Percentiles rank a stretch among this genome's conserved stretches.
Evolutionary conservation across 148 eudicot species (phyloP).

Genomic region (Chenopodium suecicum): DNA sequence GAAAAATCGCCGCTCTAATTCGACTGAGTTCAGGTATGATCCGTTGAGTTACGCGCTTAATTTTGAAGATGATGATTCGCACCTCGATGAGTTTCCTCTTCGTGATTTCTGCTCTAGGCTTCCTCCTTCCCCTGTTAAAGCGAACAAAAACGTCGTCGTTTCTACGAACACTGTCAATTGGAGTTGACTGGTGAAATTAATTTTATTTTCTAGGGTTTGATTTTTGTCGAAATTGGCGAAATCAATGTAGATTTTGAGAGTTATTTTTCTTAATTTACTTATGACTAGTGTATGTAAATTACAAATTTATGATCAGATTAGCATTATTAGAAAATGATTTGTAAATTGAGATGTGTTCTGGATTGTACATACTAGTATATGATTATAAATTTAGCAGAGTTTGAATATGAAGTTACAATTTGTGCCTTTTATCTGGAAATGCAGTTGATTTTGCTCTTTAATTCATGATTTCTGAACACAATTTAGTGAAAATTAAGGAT

Average conservation of each 20-base stretch:
- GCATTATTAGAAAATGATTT: neutral
- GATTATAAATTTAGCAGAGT: neutral
- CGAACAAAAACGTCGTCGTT: constrained; percentile 23
- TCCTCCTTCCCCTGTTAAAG: constrained; percentile 31
- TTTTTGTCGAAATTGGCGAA: neutral
- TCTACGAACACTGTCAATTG: constrained; percentile 22
- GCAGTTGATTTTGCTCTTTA: neutral
- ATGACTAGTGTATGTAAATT: neutral
- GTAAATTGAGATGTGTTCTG: neutral
- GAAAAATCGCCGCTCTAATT: constrained; percentile 28
- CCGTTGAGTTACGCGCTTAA: constrained; percentile 66
- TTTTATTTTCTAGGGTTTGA: constrained; percentile 1
- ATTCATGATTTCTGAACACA: neutral
- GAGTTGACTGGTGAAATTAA: constrained; percentile 19
- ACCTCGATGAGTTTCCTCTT: constrained; percentile 28
- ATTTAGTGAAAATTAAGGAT: neutral
- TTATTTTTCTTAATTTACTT: neutral
- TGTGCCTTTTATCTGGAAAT: neutral
- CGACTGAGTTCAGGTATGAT: constrained; percentile 53
- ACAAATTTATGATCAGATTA: neutral
- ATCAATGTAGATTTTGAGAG: neutral
- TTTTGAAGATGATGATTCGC: constrained; percentile 43
- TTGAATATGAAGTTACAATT: neutral
- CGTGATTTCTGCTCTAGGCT: constrained; percentile 40
- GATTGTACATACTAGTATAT: neutral